Evolutionary conservation across 2,329 filamentous ascomycete genomes (phyloP), one percentile per base, ranked within the genome.

Genomic region (Cercospora zeina): DNA sequence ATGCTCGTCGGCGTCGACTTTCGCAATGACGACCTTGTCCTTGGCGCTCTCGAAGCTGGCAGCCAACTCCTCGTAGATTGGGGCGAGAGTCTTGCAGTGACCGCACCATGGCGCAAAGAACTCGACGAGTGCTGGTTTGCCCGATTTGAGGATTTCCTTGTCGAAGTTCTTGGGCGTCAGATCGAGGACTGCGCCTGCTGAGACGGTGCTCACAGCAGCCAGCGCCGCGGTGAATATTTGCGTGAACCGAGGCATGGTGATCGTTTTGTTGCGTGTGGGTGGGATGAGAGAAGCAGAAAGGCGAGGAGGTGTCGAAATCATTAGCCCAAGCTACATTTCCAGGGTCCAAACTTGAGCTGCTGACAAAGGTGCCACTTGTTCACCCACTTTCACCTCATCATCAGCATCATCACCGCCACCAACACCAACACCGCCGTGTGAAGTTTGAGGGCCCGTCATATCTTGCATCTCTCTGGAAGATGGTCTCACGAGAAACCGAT

Each of bases 41-140:
- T 91, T 80, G 68, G 87, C 87, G 72, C 85, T 87, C 68, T 89
- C 87, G 77, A 93, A 96, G 45, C 82, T 80, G 54, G 82, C 77
- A 51, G 87, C 95, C 47, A 99, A 87, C 75, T 99, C 90, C 77
- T 99, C 95, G 78, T 96, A 99, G 63, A 96, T 82, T 54, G 95
- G 96, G 14, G 95, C 95, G 34, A 99, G 89, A 74, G 82, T 96
- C 85, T 97, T 97, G 91, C 95, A 99, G 84, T 99, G 95, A 33
- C 95, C 96, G 75, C 95, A 99, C 95, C 95, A 99, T 24, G 93
- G 93, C 34, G 95, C 95, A 75, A 96, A 97, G 85, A 99, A 99
- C 78, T 97, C 93, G 71, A 97, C 92, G 27, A 99, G 87, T 0
- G 95, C 93, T 47, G 95, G 93, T 82, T 96, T 97, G 78, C 92